Evolutionary conservation across 2,329 filamentous ascomycete species (phyloP), one percentile per base, ranked within the genome.

Genomic region (Hypoxylon sp.): DNA sequence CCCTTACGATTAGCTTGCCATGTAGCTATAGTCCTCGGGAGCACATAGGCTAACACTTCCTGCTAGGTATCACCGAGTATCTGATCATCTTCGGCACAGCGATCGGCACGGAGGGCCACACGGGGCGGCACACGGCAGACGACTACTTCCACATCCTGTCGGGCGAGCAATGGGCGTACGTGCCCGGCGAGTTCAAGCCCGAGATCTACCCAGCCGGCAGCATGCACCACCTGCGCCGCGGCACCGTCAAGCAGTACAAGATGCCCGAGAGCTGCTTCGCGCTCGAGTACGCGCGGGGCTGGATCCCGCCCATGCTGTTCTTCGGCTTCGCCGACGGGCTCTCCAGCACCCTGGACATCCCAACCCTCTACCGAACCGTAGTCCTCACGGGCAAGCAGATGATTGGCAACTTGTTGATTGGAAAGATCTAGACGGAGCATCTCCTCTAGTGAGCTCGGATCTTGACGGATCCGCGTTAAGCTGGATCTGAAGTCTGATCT

Each of bases 91-190:
- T 96, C 79, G 93, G 93, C 79, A 93, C 92, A 1, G 87, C 92
- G 8, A 82, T 95, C 73, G 94, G 94, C 75, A 97, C 94, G 11
- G 94, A 97, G 82, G 94, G 94, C 69, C 94, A 97, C 85, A 89
- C 89, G 1, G 94, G 94, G 71, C 92, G 94, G 56, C 94, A 97
- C 86, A 95, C 93, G 11, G 94, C 94, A 14, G 92, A 97, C 82
- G 94, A 97, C 85, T 97, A 96, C 86, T 97, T 97, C 86, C 89
- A 95, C 85, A 97, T 97, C 85, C 86, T 97, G 33, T 85, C 85
- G 35, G 94, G 94, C 75, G 89, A 90, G 75, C 90, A 97, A 82
- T 85, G 89, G 75, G 92, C 93, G 72, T 95, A 94, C 84, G 85
- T 88, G 3, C 88, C 90, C 1, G 91, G 91, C 72, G 78, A 84